Conservation (phyloP, 192 early-diverging fungal genomes). For the Backusella morwellensis region DNA sequence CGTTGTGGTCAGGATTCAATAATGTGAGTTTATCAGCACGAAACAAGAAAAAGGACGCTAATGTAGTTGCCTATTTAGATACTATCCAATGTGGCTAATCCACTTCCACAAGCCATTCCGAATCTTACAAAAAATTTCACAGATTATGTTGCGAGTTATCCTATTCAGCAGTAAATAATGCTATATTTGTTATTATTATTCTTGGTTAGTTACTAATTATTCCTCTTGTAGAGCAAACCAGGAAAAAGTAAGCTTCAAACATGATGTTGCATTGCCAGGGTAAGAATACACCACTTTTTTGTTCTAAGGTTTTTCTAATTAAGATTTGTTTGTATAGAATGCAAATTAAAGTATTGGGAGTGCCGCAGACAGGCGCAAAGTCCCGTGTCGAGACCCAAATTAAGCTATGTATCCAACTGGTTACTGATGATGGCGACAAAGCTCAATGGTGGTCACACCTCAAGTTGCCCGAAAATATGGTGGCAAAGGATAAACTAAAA, state of each 20-base stretch:
- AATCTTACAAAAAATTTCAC: constrained; percentile 32
- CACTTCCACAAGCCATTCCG: constrained; percentile 37
- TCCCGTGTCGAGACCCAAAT: constrained; percentile 96
- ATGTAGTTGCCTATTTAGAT: constrained; percentile 14
- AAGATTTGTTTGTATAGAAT: constrained; percentile 13
- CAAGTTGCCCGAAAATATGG: constrained; percentile 81
- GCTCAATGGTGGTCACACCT: constrained; percentile 83
- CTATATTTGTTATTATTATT: not conserved
- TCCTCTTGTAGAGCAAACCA: not conserved
- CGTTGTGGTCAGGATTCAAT: constrained; percentile 29
- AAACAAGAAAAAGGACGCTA: not conserved
- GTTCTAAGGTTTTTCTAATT: not conserved
- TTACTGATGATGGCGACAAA: constrained; percentile 70
- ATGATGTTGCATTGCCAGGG: not conserved
- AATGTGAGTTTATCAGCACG: constrained; percentile 10
- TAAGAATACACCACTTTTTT: not conserved
- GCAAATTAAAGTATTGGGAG: constrained; percentile 40
- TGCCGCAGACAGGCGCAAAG: constrained; percentile 65
- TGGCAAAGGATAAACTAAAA: constrained; percentile 76
- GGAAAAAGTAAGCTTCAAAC: not conserved
- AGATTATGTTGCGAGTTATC: constrained; percentile 24
- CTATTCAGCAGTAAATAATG: constrained; percentile 2
- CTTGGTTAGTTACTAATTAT: too few relatives aligned
- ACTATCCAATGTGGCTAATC: constrained; percentile 24
- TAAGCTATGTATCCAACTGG: constrained; percentile 84